Percentiles rank a stretch among this genome's conserved stretches.
These are phyloP conservation scores for Daldinia bambusicola DNA, from an alignment of 495 filamentous ascomycete species.

Conservation along the genomic window DNA sequence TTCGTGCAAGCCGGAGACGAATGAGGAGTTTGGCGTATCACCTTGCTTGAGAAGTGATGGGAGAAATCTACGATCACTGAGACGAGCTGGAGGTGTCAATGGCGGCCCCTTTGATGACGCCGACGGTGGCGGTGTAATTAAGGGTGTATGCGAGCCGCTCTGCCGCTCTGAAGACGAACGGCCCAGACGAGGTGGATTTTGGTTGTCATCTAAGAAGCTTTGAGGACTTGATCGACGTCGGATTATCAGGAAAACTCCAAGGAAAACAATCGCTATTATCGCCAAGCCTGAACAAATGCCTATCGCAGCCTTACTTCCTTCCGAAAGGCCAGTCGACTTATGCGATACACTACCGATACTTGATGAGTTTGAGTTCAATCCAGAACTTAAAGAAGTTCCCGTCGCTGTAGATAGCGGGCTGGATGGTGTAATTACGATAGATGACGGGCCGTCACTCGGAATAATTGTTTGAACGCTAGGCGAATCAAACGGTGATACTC, in stretches of 20 bases:
- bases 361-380: slow-evolving; percentile 27
- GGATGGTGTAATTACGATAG: slow-evolving; percentile 11
- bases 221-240: slow-evolving; percentile 44
- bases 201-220: slow-evolving; percentile 22
- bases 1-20: slow-evolving; percentile 11
- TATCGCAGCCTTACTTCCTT: slow-evolving; percentile 54
- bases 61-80: slow-evolving; percentile 56
- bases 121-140: slow-evolving; percentile 52
- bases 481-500: background rate
- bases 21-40: slow-evolving; percentile 42
- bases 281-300: slow-evolving; percentile 52
- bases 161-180: slow-evolving; percentile 35
- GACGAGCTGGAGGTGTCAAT: slow-evolving; percentile 55
- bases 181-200: slow-evolving; percentile 29
- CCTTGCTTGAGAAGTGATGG: slow-evolving; percentile 50
- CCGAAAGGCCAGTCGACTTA: slow-evolving; percentile 44
- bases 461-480: background rate
- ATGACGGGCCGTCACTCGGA: slow-evolving; percentile 3
- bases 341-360: slow-evolving; percentile 18
- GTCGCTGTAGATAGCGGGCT: slow-evolving; percentile 13
- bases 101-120: slow-evolving; percentile 38
- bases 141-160: slow-evolving; percentile 51
- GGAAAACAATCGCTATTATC: slow-evolving; percentile 48
- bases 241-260: slow-evolving; percentile 51
- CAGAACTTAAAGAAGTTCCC: slow-evolving; percentile 26